Evolutionary conservation across 495 filamentous ascomycete genomes (phyloP).

Genomic region (Penicillium atrosanguineum): DNA sequence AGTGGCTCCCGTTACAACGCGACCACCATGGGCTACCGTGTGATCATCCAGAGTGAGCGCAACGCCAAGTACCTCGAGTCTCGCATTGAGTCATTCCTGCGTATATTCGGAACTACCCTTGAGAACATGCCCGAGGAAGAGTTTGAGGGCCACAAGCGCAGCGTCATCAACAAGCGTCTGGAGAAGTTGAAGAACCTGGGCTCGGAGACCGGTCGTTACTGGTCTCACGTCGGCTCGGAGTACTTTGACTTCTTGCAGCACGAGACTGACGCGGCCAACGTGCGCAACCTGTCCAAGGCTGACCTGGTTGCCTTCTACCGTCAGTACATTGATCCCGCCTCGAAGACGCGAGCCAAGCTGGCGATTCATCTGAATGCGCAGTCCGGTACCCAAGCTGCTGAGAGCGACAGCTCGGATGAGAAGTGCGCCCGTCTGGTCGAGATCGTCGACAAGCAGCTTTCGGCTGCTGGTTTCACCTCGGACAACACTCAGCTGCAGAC

Average conservation of each 20-base stretch:
- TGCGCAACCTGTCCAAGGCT: constrained; percentile 70
- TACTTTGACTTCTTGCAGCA: constrained; percentile 85
- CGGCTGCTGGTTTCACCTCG: constrained; percentile 44
- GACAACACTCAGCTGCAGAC: constrained; percentile 43
- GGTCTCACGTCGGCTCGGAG: constrained; percentile 81
- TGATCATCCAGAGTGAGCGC: constrained; percentile 93
- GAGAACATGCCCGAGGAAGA: constrained; percentile 77
- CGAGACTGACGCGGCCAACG: constrained; percentile 71
- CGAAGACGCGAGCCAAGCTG: constrained; percentile 71
- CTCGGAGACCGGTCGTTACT: constrained; percentile 79
- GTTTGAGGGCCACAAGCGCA: constrained; percentile 88
- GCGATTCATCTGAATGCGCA: constrained; percentile 82
- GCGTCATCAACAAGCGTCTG: constrained; percentile 79
- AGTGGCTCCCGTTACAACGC: constrained; percentile 66
- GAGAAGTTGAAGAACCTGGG: constrained; percentile 92
- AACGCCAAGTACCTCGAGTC: constrained; percentile 78
- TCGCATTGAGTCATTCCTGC: constrained; percentile 82
- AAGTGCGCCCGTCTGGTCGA: constrained; percentile 55
- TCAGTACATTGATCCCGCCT: constrained; percentile 71
- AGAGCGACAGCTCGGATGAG: constrained; percentile 36
- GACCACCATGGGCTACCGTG: constrained; percentile 78
- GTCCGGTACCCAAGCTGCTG: constrained; percentile 39
- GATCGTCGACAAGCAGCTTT: constrained; percentile 49
- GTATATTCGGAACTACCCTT: constrained; percentile 59
- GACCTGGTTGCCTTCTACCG: constrained; percentile 80